Base-by-base conservation (phyloP, 352 stramenopile species). In the Pythium monospermum region DNA sequence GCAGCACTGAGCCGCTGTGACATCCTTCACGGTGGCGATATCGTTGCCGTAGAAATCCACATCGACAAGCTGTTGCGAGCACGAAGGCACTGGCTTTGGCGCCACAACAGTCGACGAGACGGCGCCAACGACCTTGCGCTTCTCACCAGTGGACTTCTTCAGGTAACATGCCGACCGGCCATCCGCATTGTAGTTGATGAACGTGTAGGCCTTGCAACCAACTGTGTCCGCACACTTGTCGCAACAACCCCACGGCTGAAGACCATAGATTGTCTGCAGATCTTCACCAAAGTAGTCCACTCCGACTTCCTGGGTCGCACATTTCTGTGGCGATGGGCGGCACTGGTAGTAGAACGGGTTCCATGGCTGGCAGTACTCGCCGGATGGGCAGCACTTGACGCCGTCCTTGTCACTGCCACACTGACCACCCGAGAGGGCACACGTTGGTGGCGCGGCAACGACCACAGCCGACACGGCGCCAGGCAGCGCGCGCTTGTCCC, bases 161-260 rank as follows among this genome's bases (percentile, higher is more conserved):
- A 65, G 35, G 50, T 65, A 65, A 25, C 57, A 65, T 5, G 54
- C 46, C 36, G 64, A 44, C 22, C 43, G 27, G 11, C 59, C 64
- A 31, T 50, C 38, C 18, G 59, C 12, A 32, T 72, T 69, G 32
- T 59, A 37, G 59, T 76, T 79, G 49, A 72, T 40, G 44, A 74
- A 82, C 15, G 71, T 78, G 68, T 82, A 78, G 25, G 63, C 71
- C 32, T 73, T 61, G 45, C 71, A 77, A 19, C 60, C 69, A 15
- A 26, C 27, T 16, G 66, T 79, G 13, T 30, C 22, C 15, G 53
- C 37, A 49, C 66, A 74, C 23, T 55, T 40, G 37, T 53, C 61
- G 38, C 72, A 78, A 46, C 69, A 83, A 10, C 74, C 65, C 26
- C 31, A 59, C 31, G 69, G 61, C 28, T 59, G 33, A 13, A 75